Conservation (phyloP, 2,329 filamentous ascomycete species). For the Xylariaceae sp. region DNA sequence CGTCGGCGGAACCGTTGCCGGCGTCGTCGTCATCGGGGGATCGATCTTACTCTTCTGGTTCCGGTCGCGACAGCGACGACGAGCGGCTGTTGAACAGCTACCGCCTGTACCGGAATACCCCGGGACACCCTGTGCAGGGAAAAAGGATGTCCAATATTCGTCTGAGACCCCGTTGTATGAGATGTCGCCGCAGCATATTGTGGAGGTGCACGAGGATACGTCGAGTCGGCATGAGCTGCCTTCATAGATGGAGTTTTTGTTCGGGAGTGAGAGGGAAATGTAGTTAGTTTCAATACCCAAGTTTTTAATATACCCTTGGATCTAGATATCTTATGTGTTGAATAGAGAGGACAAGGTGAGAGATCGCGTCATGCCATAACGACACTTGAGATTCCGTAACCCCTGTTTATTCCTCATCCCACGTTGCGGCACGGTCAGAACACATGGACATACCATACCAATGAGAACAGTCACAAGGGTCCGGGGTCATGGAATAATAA, state of each 20-base stretch:
- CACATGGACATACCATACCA: too few relatives aligned
- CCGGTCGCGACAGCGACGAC: background rate
- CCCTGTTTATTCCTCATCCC: too few relatives aligned
- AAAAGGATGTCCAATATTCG: background rate
- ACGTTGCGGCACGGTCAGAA: too few relatives aligned
- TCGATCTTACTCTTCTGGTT: conserved; percentile 8
- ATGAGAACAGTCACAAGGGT: too few relatives aligned
- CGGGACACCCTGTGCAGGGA: background rate
- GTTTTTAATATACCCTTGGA: too few relatives aligned
- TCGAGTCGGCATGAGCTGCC: conserved; percentile 8
- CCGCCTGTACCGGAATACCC: background rate
- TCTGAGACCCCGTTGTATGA: conserved; percentile 8
- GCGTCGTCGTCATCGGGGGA: conserved; percentile 2
- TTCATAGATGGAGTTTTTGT: background rate
- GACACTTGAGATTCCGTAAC: too few relatives aligned
- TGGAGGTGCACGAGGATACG: conserved; percentile 13
- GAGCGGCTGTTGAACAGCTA: background rate
- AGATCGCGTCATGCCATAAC: too few relatives aligned
- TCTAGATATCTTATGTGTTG: too few relatives aligned
- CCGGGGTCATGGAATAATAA: too few relatives aligned
- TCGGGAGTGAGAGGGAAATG: too few relatives aligned
- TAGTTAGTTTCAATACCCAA: too few relatives aligned
- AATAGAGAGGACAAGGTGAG: too few relatives aligned
- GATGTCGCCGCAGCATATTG: conserved; percentile 14
- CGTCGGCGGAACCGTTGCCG: conserved; percentile 11